These are phyloP conservation scores for Starmerella vaccinii DNA, from an alignment of 805 yeast genomes.

Conservation along the genomic window DNA sequence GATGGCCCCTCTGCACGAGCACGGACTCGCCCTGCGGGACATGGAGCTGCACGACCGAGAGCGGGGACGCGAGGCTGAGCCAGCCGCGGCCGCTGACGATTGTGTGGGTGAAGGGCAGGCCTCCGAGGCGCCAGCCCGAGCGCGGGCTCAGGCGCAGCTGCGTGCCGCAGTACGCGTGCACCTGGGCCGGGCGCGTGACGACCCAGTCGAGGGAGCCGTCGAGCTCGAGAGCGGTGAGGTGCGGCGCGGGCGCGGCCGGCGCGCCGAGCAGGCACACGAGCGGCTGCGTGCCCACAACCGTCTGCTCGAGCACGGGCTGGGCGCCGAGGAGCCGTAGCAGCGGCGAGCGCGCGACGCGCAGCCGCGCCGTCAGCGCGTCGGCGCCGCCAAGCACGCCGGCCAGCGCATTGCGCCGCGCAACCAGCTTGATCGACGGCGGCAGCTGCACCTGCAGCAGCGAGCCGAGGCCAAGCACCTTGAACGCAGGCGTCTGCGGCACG, in stretches of 20 bases:
- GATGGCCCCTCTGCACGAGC: slow-evolving; percentile 33
- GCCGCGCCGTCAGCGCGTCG: slow-evolving; percentile 16
- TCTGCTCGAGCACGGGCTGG: slow-evolving; percentile 24
- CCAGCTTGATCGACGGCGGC: slow-evolving; percentile 33
- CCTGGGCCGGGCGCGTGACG: slow-evolving; percentile 30
- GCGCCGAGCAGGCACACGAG: slow-evolving; percentile 20
- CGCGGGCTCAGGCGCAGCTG: slow-evolving; percentile 27
- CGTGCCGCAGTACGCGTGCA: slow-evolving; percentile 41
- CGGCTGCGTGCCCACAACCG: slow-evolving; percentile 21
- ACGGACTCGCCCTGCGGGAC: slow-evolving; percentile 36
- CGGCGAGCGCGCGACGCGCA: slow-evolving; percentile 16
- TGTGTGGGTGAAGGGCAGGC: slow-evolving; percentile 29
- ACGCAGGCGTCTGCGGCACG: slow-evolving; percentile 16
- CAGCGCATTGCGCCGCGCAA: slow-evolving; percentile 21
- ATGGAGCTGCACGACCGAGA: slow-evolving; percentile 34
- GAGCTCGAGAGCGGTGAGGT: slow-evolving; percentile 32
- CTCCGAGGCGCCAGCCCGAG: slow-evolving; percentile 19
- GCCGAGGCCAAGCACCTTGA: slow-evolving; percentile 55
- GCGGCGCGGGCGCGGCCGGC: slow-evolving; percentile 2
- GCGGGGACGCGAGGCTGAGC: slow-evolving; percentile 36
- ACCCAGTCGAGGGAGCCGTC: slow-evolving; percentile 38
- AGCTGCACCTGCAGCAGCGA: slow-evolving; percentile 79
- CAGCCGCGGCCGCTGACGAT: slow-evolving; percentile 38
- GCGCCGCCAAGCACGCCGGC: slow-evolving; percentile 21
- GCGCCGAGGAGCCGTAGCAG: slow-evolving; percentile 19